Base-by-base conservation (phyloP, 106 monocot genomes). In the Acorus gramineus region DNA sequence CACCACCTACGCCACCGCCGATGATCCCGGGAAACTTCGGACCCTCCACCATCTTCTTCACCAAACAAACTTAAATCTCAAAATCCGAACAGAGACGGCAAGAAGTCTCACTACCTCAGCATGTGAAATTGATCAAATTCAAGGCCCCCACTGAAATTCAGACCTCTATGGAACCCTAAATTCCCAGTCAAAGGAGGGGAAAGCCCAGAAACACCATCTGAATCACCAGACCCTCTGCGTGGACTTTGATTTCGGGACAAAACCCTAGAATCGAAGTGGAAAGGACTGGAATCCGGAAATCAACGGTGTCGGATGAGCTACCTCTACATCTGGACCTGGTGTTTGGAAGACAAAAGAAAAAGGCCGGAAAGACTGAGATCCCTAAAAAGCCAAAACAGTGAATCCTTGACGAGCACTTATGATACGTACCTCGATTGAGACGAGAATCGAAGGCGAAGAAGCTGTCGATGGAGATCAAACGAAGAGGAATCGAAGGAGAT, bases 1-100 rank as follows among this genome's bases (percentile, higher is more conserved):
- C 52, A 4, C 60, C 61, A 11, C 8, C 63, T 6, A 64, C 28
- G 1, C 28, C 28, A 28, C 28, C 28, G 28, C 28, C 56, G 7
- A 67, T 62, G 50, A 75, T 43, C 12, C 62, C 80, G 7, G 70
- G 11, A 47, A 84, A 84, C 56, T 84, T 84, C 11, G 80, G 51
- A 56, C 73, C 77, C 47, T 84, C 80, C 69, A 70, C 71, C 77
- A 84, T 62, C 11, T 28, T 28, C 28, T 28, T 28, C 42, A 58
- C 3, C 0, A 28, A 6, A 58, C 3, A 6, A 42, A 28, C 13
- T 12, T 3, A n/a, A 7, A 10, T 62, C 8, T 10, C 62, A 45
- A 62, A 62, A 47, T 8, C 46, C 28, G 11, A 62, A 9, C 3
- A 48, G n/a, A 63, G 45, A 62, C 46, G 42, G 42, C 28, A 28